Conservation (phyloP, 148 eudicot species). For the Arctostaphylos glauca region DNA sequence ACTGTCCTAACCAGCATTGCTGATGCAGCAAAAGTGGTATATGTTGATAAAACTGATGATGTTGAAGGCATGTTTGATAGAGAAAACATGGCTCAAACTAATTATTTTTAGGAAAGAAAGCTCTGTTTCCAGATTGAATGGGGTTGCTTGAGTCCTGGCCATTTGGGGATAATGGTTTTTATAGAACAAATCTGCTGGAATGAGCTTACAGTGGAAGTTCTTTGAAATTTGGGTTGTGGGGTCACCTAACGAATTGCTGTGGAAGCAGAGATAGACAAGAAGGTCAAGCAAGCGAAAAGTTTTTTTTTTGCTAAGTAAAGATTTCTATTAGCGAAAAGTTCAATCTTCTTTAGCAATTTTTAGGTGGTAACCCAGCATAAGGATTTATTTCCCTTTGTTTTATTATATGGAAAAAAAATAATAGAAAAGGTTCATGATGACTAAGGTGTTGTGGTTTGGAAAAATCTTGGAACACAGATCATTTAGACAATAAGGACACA, state of each 20-base stretch:
- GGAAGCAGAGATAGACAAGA: not conserved
- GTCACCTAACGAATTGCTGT: not conserved
- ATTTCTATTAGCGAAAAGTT: no score
- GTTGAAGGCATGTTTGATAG: not conserved
- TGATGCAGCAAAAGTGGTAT: conserved; percentile 13
- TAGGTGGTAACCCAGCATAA: not conserved
- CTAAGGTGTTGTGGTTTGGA: no score
- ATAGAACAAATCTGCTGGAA: not conserved
- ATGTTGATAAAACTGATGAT: not conserved
- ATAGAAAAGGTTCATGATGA: no score
- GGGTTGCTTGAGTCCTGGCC: conserved; percentile 4
- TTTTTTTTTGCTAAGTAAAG: no score
- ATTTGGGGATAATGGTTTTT: not conserved
- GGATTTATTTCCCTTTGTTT: not conserved
- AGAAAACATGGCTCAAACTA: not conserved
- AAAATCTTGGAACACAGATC: no score
- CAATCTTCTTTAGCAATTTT: conserved; percentile 8
- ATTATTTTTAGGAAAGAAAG: not conserved
- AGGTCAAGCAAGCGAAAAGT: not conserved
- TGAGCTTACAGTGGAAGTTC: conserved; percentile 4
- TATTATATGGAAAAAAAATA: no score
- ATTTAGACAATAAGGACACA: no score
- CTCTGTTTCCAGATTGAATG: not conserved
- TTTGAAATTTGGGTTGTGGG: not conserved
- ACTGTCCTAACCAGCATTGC: conserved; percentile 17